These are phyloP conservation scores for Phlyctochytrium arcticum DNA, from an alignment of 192 early-diverging fungal species.

Conservation along the genomic window DNA sequence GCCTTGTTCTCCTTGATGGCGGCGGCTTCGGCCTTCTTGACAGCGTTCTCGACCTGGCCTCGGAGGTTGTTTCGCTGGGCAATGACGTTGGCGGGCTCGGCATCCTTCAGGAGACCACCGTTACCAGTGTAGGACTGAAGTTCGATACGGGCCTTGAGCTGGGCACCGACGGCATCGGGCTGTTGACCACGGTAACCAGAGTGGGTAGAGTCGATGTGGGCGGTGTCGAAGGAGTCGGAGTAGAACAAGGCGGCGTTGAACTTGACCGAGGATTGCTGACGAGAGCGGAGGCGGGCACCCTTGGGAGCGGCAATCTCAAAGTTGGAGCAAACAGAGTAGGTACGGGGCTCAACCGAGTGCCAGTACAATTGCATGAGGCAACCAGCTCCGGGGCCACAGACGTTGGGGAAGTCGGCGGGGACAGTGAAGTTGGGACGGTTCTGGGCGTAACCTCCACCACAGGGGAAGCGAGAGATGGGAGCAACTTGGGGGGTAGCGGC, in stretches of 20 bases:
- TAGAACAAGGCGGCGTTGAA: slow-evolving; percentile 18
- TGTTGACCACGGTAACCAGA: slow-evolving; percentile 32
- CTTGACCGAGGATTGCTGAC: slow-evolving; percentile 5
- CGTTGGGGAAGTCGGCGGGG: slow-evolving; percentile 30
- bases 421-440: slow-evolving; percentile 22
- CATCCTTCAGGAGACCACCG: slow-evolving; percentile 25
- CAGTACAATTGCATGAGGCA: slow-evolving; percentile 31
- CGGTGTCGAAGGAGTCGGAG: slow-evolving; percentile 29
- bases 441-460: slow-evolving; percentile 22
- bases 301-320: slow-evolving; percentile 12
- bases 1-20: slow-evolving; percentile 28
- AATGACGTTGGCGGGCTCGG: slow-evolving; percentile 9
- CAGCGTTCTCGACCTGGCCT: slow-evolving; percentile 22
- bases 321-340: slow-evolving; percentile 25
- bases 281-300: slow-evolving; percentile 3
- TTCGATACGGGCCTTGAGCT: slow-evolving; percentile 14
- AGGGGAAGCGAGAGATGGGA: slow-evolving; percentile 23
- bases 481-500: background rate
- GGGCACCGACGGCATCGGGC: slow-evolving; percentile 12
- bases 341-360: slow-evolving; percentile 30
- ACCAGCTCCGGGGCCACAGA: slow-evolving; percentile 9
- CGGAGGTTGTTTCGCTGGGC: slow-evolving; percentile 19
- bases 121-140: slow-evolving; percentile 25
- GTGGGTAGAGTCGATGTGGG: slow-evolving; percentile 28
- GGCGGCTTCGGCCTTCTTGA: slow-evolving; percentile 22